A percentile compares a stretch with the other conserved stretches of the same genome.
phyloP scores from a whole-genome alignment of 2,329 filamentous ascomycete species.

The Fulvia fulva region DNA sequence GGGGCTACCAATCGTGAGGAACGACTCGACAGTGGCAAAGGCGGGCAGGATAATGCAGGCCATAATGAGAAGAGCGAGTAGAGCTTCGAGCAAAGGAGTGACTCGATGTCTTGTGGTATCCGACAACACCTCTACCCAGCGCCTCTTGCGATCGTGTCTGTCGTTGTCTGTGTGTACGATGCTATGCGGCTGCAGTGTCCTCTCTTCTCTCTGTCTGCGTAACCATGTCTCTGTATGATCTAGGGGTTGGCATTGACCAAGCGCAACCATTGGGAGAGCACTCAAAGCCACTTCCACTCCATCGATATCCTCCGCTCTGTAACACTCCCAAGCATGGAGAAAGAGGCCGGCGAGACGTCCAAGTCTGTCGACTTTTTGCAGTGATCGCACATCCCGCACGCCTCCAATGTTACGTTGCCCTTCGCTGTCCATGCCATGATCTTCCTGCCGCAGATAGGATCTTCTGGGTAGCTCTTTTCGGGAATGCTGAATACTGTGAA shows the following conservation, averaged over 20 bases:
- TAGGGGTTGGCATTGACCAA: too few relatives aligned
- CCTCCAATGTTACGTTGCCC: not conserved
- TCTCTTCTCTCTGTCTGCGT: not conserved
- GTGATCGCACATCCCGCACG: not conserved
- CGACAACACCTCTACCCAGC: not conserved
- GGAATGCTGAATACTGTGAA: not conserved
- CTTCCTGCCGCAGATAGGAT: not conserved
- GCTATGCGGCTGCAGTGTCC: not conserved
- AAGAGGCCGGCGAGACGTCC: not conserved
- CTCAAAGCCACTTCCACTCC: not conserved
- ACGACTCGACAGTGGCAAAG: too few relatives aligned
- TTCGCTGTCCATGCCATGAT: not conserved
- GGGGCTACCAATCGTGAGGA: too few relatives aligned
- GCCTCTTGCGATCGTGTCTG: not conserved
- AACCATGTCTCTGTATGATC: not conserved
- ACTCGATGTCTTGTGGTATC: not conserved
- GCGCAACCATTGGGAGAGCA: not conserved
- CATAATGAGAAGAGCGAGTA: too few relatives aligned
- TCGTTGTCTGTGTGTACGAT: not conserved
- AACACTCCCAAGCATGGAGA: not conserved
- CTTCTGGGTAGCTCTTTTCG: conserved; percentile 1
- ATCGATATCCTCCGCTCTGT: not conserved
- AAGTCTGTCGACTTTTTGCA: not conserved
- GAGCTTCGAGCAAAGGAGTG: too few relatives aligned
- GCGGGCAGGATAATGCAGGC: too few relatives aligned